Conservation (phyloP, 306 rosid species). For the Quercus ilex region DNA sequence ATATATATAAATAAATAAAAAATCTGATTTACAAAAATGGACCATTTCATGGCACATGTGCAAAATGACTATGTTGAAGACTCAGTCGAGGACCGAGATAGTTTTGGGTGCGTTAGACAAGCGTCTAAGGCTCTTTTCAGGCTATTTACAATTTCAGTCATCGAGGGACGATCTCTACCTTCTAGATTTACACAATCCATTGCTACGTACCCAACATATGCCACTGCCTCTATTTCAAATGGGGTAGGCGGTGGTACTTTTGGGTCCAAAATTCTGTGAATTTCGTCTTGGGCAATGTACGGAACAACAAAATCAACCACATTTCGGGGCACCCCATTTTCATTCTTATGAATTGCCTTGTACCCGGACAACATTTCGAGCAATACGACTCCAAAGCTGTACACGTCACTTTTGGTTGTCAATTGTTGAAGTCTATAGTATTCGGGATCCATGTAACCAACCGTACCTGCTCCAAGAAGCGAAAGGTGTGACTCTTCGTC, state of each 20-base stretch:
- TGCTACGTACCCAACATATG: slow-evolving; percentile 73
- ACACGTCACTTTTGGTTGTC: slow-evolving; percentile 81
- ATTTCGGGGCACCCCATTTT: slow-evolving; percentile 66
- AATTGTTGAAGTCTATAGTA: slow-evolving; percentile 71
- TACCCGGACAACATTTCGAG: slow-evolving; percentile 62
- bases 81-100: slow-evolving; percentile 39
- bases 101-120: slow-evolving; percentile 42
- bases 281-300: slow-evolving; percentile 56
- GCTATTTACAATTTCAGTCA: slow-evolving; percentile 52
- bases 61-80: slow-evolving; percentile 22
- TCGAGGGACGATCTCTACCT: slow-evolving; percentile 66
- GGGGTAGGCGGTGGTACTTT: slow-evolving; percentile 73
- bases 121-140: slow-evolving; percentile 64
- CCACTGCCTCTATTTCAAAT: slow-evolving; percentile 76
- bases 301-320: slow-evolving; percentile 81
- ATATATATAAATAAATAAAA: neutral
- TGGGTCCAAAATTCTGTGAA: slow-evolving; percentile 70
- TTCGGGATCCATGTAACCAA: slow-evolving; percentile 93
- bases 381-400: slow-evolving; percentile 78
- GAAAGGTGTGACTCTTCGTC: slow-evolving; percentile 53
- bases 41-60: neutral
- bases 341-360: slow-evolving; percentile 69
- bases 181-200: slow-evolving; percentile 66
- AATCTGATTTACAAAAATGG: slow-evolving; percentile 12
- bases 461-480: slow-evolving; percentile 61